Conservation (phyloP, 2,329 filamentous ascomycete species). For the Apiospora arundinis region DNA sequence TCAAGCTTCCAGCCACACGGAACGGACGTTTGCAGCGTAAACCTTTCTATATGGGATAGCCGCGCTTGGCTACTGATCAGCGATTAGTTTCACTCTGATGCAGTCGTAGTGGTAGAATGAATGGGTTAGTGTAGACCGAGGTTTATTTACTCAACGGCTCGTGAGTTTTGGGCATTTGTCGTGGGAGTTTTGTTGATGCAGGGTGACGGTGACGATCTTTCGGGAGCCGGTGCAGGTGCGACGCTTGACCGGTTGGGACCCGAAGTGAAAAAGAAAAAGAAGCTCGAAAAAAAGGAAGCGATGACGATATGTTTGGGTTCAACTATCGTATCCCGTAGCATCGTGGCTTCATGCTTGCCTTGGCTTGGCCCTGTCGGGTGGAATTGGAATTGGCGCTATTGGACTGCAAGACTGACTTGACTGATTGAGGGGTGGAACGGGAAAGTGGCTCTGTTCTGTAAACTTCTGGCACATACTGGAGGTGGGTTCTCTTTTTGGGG, state of each 20-base stretch:
- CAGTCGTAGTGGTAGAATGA: not conserved
- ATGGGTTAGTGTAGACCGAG: not conserved
- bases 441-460: not conserved
- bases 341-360: conserved; percentile 5
- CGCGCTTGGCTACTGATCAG: conserved; percentile 1
- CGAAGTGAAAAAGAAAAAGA: conserved; percentile 1
- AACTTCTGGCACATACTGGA: not conserved
- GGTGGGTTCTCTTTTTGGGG: conserved; percentile 5
- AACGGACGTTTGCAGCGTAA: not conserved
- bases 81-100: not conserved
- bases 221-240: not conserved
- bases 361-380: conserved; percentile 10
- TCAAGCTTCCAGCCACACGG: conserved; percentile 9
- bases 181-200: not conserved
- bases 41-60: conserved; percentile 6
- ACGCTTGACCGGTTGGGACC: not conserved
- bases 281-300: conserved; percentile 5
- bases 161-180: conserved; percentile 3
- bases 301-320: conserved; percentile 9
- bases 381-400: not conserved
- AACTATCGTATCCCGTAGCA: not conserved
- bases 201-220: conserved; percentile 9
- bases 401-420: not conserved
- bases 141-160: conserved; percentile 16
- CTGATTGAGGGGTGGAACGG: not conserved